phyloP scores from a whole-genome alignment of 352 stramenopile genomes.

The Phytophthora cajani region DNA sequence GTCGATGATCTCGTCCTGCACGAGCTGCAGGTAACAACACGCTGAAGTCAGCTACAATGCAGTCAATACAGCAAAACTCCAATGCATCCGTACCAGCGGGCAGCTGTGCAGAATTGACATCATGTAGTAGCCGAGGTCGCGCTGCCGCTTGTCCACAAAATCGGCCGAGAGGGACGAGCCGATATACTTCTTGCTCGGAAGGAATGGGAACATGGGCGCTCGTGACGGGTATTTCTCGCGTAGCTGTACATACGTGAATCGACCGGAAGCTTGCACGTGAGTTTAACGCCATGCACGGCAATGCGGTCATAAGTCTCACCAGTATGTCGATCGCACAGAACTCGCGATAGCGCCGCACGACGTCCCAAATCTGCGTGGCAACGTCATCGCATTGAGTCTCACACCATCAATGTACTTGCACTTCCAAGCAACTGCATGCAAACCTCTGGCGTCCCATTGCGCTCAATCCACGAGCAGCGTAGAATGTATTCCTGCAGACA shows the following conservation, averaged over 20 bases:
- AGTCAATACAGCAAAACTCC: not conserved
- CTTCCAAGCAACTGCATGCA: not conserved
- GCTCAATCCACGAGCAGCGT: constrained; percentile 76
- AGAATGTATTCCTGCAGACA: constrained; percentile 79
- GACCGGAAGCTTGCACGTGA: not conserved
- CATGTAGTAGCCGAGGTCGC: constrained; percentile 88
- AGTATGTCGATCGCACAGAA: constrained; percentile 89
- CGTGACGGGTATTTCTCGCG: constrained; percentile 87
- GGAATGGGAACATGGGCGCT: constrained; percentile 70
- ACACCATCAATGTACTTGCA: not conserved
- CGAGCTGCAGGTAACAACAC: constrained; percentile 45
- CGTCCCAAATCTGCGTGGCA: constrained; percentile 76
- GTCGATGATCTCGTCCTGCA: constrained; percentile 89
- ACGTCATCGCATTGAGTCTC: constrained; percentile 2
- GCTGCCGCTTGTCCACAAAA: constrained; percentile 89
- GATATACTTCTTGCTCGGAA: constrained; percentile 90
- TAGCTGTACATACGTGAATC: constrained; percentile 47
- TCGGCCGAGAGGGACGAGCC: constrained; percentile 84
- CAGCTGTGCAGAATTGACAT: constrained; percentile 85
- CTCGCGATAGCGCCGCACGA: constrained; percentile 84
- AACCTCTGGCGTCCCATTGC: constrained; percentile 56
- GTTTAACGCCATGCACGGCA: not conserved
- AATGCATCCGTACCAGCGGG: constrained; percentile 52
- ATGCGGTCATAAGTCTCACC: constrained; percentile 35
- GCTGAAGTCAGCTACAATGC: not conserved